Evolutionary conservation across 176 grass and related monocot species (phyloP).

Genomic region (Alloteropsis semialata): DNA sequence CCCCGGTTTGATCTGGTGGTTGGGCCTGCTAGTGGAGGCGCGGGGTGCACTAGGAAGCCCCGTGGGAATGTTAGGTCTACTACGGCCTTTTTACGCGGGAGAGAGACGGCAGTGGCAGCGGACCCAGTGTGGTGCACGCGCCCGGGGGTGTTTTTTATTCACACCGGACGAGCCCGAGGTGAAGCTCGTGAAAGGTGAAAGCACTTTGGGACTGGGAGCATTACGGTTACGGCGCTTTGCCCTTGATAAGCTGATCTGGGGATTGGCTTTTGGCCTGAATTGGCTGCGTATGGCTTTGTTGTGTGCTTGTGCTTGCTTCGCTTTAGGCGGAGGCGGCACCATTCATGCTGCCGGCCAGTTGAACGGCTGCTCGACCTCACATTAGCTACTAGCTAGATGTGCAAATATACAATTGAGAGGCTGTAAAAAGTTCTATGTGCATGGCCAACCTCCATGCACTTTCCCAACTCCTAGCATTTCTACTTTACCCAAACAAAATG

Average conservation of each 20-base stretch:
- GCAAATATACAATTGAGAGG: background rate
- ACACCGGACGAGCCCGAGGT: background rate
- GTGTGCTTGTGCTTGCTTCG: too few species aligned
- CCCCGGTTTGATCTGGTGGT: background rate
- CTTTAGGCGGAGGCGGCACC: background rate
- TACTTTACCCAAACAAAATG: background rate
- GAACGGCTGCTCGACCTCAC: background rate
- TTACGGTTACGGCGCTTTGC: background rate
- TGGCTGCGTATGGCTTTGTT: background rate
- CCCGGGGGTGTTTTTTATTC: background rate
- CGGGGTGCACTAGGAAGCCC: background rate
- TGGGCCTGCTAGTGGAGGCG: background rate
- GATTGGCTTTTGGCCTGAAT: background rate
- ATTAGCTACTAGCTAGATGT: background rate
- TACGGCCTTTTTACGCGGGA: background rate
- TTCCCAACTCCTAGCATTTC: background rate
- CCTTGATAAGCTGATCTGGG: conserved; percentile 23
- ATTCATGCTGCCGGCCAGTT: background rate
- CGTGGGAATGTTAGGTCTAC: conserved; percentile 39
- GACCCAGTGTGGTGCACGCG: conserved; percentile 9
- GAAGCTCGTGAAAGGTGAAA: background rate
- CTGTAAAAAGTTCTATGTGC: background rate
- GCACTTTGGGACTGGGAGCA: background rate
- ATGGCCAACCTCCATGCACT: background rate
- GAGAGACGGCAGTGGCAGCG: background rate